Conservation (phyloP, 306 rosid species). For the Vicia sativa region DNA sequence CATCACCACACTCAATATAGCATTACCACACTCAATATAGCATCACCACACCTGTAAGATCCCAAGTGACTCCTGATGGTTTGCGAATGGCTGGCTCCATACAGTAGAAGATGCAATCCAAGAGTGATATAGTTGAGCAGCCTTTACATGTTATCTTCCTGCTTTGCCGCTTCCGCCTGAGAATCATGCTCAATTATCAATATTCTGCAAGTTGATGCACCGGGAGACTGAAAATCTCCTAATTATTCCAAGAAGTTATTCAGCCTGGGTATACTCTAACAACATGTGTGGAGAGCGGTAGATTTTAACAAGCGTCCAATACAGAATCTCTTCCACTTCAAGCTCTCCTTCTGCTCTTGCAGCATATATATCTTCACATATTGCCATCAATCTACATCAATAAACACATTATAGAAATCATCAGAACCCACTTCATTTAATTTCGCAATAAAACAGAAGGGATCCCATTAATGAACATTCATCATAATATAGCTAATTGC, state of each 20-base stretch:
- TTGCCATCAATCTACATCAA: constrained; percentile 73
- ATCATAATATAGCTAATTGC: constrained; percentile 20
- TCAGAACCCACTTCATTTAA: constrained; percentile 18
- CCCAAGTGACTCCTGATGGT: constrained; percentile 12
- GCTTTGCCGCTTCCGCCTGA: constrained; percentile 22
- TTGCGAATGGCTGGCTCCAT: constrained; percentile 9
- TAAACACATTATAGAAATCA: constrained; percentile 22
- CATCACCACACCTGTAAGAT: not conserved
- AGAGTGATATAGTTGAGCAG: constrained; percentile 23
- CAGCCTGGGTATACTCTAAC: constrained; percentile 78
- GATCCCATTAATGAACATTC: constrained; percentile 7
- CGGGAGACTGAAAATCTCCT: constrained; percentile 5
- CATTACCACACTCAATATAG: no score
- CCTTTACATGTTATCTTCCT: constrained; percentile 22
- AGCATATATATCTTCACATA: constrained; percentile 91
- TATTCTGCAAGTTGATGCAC: constrained; percentile 2
- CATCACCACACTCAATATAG: constrained; percentile 26
- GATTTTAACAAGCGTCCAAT: constrained; percentile 90
- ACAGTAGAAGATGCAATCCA: constrained; percentile 8
- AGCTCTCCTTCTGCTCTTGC: constrained; percentile 96
- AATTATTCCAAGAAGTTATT: constrained; percentile 44
- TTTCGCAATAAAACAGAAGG: constrained; percentile 30
- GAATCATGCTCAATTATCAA: constrained; percentile 18
- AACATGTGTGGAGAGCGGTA: constrained; percentile 95
- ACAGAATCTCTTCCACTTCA: constrained; percentile 85